A percentile compares a stretch with the other conserved stretches of the same genome.
Evolutionary conservation across 2,329 filamentous ascomycete species (phyloP).

Genomic region (Eutypa lata): DNA sequence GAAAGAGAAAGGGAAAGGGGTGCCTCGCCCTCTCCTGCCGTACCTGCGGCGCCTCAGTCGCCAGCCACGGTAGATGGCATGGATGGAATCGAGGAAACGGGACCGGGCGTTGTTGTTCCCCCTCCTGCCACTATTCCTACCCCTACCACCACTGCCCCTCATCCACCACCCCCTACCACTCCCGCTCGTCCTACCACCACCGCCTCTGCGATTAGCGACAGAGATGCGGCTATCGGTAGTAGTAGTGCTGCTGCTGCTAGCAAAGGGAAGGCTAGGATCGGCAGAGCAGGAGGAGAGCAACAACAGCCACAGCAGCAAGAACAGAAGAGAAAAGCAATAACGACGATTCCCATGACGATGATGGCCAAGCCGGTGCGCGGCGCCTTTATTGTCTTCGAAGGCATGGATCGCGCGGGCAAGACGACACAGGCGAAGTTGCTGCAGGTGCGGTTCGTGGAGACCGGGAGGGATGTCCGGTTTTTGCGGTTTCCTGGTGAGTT

Average conservation of each 20-base stretch:
- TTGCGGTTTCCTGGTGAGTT: constrained; percentile 57
- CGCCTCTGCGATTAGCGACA: too few relatives aligned
- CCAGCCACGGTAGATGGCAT: constrained; percentile 7
- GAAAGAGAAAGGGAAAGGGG: constrained; percentile 1
- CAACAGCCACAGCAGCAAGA: background rate
- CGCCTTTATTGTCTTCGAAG: constrained; percentile 80
- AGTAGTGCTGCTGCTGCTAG: background rate
- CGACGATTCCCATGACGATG: too few relatives aligned
- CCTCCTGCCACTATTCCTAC: background rate
- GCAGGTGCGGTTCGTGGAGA: constrained; percentile 48
- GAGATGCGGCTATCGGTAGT: too few relatives aligned
- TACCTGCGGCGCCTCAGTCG: background rate
- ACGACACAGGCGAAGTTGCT: constrained; percentile 81
- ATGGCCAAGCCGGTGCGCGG: constrained; percentile 47
- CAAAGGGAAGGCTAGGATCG: background rate
- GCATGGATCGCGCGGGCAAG: constrained; percentile 86
- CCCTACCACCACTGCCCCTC: background rate
- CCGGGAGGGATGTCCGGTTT: constrained; percentile 46
- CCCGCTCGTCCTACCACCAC: too few relatives aligned
- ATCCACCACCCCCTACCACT: background rate
- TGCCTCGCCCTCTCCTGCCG: background rate
- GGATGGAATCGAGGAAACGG: constrained; percentile 17
- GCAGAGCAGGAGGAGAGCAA: background rate
- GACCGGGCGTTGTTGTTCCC: background rate
- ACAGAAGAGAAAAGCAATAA: too few relatives aligned